Percentiles rank a stretch among this genome's conserved stretches.
Conservation (phyloP, 1,139 yeast genomes). For the Yamadazyma oceani region DNA sequence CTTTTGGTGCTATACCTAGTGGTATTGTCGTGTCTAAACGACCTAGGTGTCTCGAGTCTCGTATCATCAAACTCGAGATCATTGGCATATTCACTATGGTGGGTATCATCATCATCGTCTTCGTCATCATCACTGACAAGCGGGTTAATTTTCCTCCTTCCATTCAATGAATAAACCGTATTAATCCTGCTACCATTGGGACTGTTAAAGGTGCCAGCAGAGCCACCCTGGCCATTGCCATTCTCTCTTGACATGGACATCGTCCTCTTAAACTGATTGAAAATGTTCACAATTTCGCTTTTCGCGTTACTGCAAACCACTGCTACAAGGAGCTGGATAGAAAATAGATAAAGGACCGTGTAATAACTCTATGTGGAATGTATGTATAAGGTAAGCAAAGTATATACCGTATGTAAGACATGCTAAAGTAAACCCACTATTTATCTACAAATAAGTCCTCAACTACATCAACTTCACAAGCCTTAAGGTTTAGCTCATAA, state of each 20-base stretch:
- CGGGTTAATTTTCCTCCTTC: conserved; percentile 1
- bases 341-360: too few relatives aligned
- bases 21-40: conserved; percentile 10
- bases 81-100: background rate
- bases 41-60: conserved; percentile 22
- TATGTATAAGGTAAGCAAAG: background rate
- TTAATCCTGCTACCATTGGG: background rate
- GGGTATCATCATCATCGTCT: conserved; percentile 4
- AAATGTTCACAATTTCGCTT: too few relatives aligned
- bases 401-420: background rate
- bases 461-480: conserved; percentile 50
- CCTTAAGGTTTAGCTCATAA: conserved; percentile 44
- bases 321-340: too few relatives aligned
- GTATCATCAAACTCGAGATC: conserved; percentile 29
- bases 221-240: too few relatives aligned
- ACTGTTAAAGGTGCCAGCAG: background rate
- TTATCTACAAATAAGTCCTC: conserved; percentile 8
- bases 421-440: too few relatives aligned
- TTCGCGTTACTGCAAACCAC: too few relatives aligned
- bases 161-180: background rate
- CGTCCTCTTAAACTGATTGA: background rate
- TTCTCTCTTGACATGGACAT: background rate
- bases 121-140: conserved; percentile 1
- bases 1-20: conserved; percentile 11
- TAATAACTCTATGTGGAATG: too few relatives aligned